A percentile compares a stretch with the other conserved stretches of the same genome.
Conservation (phyloP, 805 yeast species). For the Kuraishia floccosa region DNA sequence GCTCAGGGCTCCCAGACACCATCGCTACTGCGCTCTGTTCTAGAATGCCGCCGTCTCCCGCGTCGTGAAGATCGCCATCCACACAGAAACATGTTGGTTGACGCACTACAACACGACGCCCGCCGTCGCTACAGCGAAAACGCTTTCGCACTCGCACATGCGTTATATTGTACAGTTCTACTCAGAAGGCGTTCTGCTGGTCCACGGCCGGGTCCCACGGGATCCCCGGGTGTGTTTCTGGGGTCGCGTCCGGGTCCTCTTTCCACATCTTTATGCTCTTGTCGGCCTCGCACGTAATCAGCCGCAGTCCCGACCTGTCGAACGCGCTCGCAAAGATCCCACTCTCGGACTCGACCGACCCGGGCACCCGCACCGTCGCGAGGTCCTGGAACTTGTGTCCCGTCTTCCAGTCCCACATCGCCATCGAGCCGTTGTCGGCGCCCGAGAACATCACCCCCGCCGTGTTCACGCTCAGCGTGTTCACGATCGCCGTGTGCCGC, state of each 20-base stretch:
- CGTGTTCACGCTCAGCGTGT: constrained; percentile 52
- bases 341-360: constrained; percentile 53
- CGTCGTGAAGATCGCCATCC: no score
- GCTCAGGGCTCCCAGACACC: no score
- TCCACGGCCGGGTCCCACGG: constrained; percentile 17
- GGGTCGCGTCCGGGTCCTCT: constrained; percentile 24
- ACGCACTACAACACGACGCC: no score
- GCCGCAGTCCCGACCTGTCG: constrained; percentile 69
- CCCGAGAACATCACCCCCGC: constrained; percentile 67
- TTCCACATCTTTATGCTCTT: constrained; percentile 75
- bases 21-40: no score
- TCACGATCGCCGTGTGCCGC: constrained; percentile 39
- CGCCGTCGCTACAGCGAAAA: no score
- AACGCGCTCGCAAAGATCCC: constrained; percentile 64
- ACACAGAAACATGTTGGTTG: no score
- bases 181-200: no score
- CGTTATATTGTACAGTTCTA: no score
- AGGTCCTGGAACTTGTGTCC: constrained; percentile 54
- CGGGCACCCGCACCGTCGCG: constrained; percentile 49
- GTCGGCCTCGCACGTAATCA: constrained; percentile 87
- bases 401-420: constrained; percentile 65
- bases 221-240: constrained; percentile 22
- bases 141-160: no score
- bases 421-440: constrained; percentile 70
- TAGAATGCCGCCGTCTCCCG: no score